Evolutionary conservation across 2,329 filamentous ascomycete species (phyloP).

Genomic region (Trichothecium roseum): DNA sequence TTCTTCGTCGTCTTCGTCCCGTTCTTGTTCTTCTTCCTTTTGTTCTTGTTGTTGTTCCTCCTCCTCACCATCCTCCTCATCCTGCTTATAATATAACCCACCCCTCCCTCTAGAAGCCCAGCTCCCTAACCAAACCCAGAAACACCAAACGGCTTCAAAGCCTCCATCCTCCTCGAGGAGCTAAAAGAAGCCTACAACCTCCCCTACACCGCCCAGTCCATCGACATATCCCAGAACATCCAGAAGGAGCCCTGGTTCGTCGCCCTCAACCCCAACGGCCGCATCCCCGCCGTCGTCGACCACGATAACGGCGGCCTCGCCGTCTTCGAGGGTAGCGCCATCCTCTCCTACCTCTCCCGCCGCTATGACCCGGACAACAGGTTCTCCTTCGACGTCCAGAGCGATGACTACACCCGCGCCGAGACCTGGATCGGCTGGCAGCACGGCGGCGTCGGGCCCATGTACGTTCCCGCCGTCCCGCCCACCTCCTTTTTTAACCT

Average conservation of each 20-base stretch:
- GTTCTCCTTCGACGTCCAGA: conserved; percentile 26
- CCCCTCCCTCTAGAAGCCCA: too few relatives aligned
- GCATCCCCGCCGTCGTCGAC: conserved; percentile 56
- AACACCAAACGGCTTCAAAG: conserved; percentile 89
- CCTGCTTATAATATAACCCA: too few relatives aligned
- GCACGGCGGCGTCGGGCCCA: conserved; percentile 63
- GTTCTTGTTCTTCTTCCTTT: too few relatives aligned
- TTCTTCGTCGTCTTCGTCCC: too few relatives aligned
- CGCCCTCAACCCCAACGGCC: conserved; percentile 51
- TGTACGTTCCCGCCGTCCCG: conserved; percentile 17
- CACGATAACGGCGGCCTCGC: conserved; percentile 50
- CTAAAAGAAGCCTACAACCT: conserved; percentile 62
- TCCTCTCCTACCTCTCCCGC: conserved; percentile 63
- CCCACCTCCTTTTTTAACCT: too few relatives aligned
- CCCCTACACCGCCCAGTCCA: conserved; percentile 54
- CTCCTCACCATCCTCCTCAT: too few relatives aligned
- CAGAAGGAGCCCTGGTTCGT: conserved; percentile 61
- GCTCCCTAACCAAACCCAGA: conserved; percentile 23
- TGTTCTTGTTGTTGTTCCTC: too few relatives aligned
- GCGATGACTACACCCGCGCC: conserved; percentile 22
- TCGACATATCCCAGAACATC: conserved; percentile 51
- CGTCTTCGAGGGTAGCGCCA: conserved; percentile 67
- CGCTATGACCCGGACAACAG: conserved; percentile 53
- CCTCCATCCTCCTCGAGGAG: conserved; percentile 79
- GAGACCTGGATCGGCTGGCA: conserved; percentile 55